Percentiles rank a stretch among this genome's conserved stretches.
phyloP scores from a whole-genome alignment of 2,329 filamentous ascomycete genomes.

The Passalora sequoiae region DNA sequence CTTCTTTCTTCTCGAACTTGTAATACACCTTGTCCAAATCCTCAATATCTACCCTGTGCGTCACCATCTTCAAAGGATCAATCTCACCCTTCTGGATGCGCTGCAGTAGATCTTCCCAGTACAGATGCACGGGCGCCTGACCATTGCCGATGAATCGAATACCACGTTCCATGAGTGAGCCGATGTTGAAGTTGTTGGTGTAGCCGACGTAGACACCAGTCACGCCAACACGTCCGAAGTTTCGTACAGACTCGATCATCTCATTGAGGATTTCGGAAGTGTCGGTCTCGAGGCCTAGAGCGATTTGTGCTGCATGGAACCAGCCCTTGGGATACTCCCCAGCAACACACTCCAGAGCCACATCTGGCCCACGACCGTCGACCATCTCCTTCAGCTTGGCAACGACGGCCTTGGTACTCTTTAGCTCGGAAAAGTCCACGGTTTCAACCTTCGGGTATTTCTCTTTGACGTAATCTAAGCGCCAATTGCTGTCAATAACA shows the following conservation, averaged over 20 bases:
- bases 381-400: slow-evolving; percentile 68
- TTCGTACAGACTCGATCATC: slow-evolving; percentile 69
- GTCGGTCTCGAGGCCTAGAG: slow-evolving; percentile 71
- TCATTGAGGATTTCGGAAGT: slow-evolving; percentile 77
- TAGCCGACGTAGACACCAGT: slow-evolving; percentile 65
- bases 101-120: slow-evolving; percentile 73
- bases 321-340: slow-evolving; percentile 60
- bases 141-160: slow-evolving; percentile 69
- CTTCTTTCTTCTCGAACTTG: slow-evolving; percentile 64
- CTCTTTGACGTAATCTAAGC: slow-evolving; percentile 62
- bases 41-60: slow-evolving; percentile 60
- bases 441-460: slow-evolving; percentile 62
- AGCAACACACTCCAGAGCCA: slow-evolving; percentile 62
- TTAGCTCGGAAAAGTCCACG: slow-evolving; percentile 63
- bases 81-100: slow-evolving; percentile 63
- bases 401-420: slow-evolving; percentile 58
- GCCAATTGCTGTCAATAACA: slow-evolving; percentile 68
- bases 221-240: slow-evolving; percentile 68
- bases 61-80: slow-evolving; percentile 74
- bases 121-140: slow-evolving; percentile 71
- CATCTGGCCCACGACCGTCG: slow-evolving; percentile 65
- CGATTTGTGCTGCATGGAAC: slow-evolving; percentile 56
- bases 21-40: slow-evolving; percentile 50
- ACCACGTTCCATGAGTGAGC: slow-evolving; percentile 80
- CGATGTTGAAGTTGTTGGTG: slow-evolving; percentile 78